Evolutionary conservation across 78 protist species (phyloP), one percentile per base, ranked within the genome.

Genomic region (Capsaspora owczarzaki): DNA sequence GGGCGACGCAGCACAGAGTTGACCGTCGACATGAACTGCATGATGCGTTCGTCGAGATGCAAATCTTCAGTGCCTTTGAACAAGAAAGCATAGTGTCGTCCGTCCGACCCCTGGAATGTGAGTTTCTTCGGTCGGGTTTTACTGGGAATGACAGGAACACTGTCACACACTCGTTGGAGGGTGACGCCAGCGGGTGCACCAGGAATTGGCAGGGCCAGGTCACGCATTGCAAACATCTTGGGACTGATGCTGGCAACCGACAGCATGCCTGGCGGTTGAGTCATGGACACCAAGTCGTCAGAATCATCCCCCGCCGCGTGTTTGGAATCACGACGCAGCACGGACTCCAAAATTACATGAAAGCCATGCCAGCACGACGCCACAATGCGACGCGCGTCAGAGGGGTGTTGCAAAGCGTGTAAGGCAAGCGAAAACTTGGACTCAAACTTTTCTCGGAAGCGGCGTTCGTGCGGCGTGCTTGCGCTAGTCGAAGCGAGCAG

Each of bases 121-220:
- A 94, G 20, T 85, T 84, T 90, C 74, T 93, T 94, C 4, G 97
- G 97, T 33, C 75, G 91, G 47, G 95, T 92, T 82, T 93, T 93
- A 12, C 94, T 87, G n/a, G 85, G 86, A 27, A 94, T 80, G 27
- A 93, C 43, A 33, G 31, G 53, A 33, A 91, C 75, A 0, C 37
- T 46, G 42, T 76, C 79, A 0, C 41, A 88, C 22, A 93, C 74
- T 19, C 74, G 37, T 61, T 71, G 80, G 8, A 86, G 80, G 12
- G 41, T 68, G 20, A 80, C 78, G 5, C 44, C 38, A 5, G 68
- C 23, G 16, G 27, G 29, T 49, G 70, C 72, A 35, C 87, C 90
- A 0, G 91, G 89, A 81, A 87, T 66, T 25, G 68, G 82, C 19
- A 80, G 66, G 0, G 31, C 19, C 19, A 74, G 31, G 22, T 84